These are phyloP conservation scores for Dendrobium huoshanense DNA, from an alignment of 106 monocot species.

Conservation along the genomic window DNA sequence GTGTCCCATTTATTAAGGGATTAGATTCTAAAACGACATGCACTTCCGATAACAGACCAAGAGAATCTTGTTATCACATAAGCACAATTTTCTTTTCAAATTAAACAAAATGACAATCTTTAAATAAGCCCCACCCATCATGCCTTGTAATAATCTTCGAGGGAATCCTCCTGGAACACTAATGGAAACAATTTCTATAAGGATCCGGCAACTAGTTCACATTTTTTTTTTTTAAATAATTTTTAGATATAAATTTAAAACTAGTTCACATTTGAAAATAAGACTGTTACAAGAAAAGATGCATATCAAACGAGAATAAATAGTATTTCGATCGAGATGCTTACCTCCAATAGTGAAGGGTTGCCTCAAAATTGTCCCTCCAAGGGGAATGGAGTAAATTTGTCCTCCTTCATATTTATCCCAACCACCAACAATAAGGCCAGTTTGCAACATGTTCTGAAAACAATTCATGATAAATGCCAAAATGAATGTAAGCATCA, in stretches of 20 bases:
- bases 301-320: not conserved
- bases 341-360: slow-evolving; percentile 91
- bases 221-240: not conserved
- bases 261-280: not conserved
- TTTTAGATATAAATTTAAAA: not conserved
- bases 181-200: not conserved
- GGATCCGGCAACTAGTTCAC: not conserved
- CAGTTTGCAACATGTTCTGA: slow-evolving; percentile 85
- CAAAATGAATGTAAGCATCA: not conserved
- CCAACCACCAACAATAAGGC: slow-evolving; percentile 95
- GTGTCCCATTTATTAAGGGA: too few species aligned
- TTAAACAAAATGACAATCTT: not conserved
- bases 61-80: not conserved
- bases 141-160: not conserved
- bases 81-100: not conserved
- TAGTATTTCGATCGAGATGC: not conserved
- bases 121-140: not conserved
- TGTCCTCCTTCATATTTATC: slow-evolving; percentile 94
- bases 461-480: slow-evolving; percentile 12
- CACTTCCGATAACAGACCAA: not conserved
- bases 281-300: not conserved
- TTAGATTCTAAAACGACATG: too few species aligned
- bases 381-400: slow-evolving; percentile 90
- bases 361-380: slow-evolving; percentile 83
- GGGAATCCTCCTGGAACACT: not conserved